Base-by-base conservation (phyloP, 768 basidiomycete genomes). In the Crucibulum laeve region DNA sequence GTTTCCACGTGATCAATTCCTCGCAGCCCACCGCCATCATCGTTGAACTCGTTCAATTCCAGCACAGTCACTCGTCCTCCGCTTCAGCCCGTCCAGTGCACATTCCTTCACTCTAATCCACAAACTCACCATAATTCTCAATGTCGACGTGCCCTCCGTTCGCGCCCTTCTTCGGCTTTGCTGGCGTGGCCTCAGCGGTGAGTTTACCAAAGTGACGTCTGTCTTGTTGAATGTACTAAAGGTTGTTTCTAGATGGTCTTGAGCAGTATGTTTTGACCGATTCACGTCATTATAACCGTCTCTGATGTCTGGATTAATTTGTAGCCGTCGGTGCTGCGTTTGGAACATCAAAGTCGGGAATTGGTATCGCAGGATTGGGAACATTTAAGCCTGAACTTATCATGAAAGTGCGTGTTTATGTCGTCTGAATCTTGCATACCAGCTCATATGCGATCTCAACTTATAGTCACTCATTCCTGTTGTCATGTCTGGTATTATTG, bases 401-500 rank as follows among this genome's bases (percentile, higher is more conserved):
- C 61, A 99, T 99, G 96, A 98, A 92, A 80, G 94, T 85, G 54
- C 53, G 74, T 56, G 17, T 13, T 23, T 34, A 33, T 15, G 25
- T 14, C 35, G 8, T 36, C 24, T 23, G 18, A 10, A 32, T 42
- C n/a, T 36, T 17, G 18, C 42, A 35, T 32, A 22, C 28, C 22
- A 14, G 15, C 24, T 33, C 19, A 25, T 37, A 21, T 24, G 45
- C 44, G 19, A 43, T 32, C 6, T 10, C 14, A 14, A 10, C 42
- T 38, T 19, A 7, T 55, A 94, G 91, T 94, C 91, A 13, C 75
- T 96, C 42, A 92, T 97, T 50, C 94, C 94, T 3, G 93, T 96
- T 25, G 92, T 98, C 63, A 96, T 97, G 93, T 89, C 91, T 45
- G 93, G 94, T 68, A 96, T 96, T 63, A 94, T 96, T 52, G 93